Conservation (phyloP, 2,329 filamentous ascomycete species). For the Clonostachys sp. region DNA sequence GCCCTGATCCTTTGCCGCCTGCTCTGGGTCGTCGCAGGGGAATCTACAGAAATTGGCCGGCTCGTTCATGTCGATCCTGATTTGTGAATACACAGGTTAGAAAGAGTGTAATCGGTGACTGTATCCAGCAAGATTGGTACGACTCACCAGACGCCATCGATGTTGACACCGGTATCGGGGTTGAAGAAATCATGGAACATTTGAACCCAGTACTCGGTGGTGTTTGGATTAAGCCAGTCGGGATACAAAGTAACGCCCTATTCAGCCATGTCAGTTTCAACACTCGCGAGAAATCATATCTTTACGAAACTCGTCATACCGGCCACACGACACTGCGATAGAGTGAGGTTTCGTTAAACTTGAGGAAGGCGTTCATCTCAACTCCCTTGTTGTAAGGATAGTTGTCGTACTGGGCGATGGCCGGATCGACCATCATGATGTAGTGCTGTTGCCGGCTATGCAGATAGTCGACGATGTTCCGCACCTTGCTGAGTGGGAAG, state of each 20-base stretch:
- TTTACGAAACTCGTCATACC: slow-evolving; percentile 18
- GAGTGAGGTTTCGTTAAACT: slow-evolving; percentile 44
- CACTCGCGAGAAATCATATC: background rate
- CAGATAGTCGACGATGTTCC: slow-evolving; percentile 60
- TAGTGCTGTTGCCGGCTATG: slow-evolving; percentile 66
- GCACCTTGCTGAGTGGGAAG: slow-evolving; percentile 58
- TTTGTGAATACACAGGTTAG: no score
- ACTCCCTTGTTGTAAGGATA: slow-evolving; percentile 34
- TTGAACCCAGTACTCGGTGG: slow-evolving; percentile 63
- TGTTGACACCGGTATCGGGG: slow-evolving; percentile 59
- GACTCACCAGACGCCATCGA: slow-evolving; percentile 58
- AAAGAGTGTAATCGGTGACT: no score
- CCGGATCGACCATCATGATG: slow-evolving; percentile 75
- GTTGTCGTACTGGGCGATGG: slow-evolving; percentile 53
- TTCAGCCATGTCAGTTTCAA: background rate
- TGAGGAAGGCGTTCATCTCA: slow-evolving; percentile 39
- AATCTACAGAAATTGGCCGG: slow-evolving; percentile 23
- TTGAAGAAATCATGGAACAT: slow-evolving; percentile 64
- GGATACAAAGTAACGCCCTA: slow-evolving; percentile 58
- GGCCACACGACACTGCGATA: slow-evolving; percentile 74
- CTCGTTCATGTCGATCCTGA: slow-evolving; percentile 62
- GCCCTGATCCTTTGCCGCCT: background rate
- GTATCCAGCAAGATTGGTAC: no score
- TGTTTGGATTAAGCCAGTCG: slow-evolving; percentile 69
- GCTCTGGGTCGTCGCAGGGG: slow-evolving; percentile 3